Percentiles rank a stretch among this genome's conserved stretches.
Evolutionary conservation across 768 basidiomycete genomes (phyloP).

Genomic region (Polyporus arcularius): DNA sequence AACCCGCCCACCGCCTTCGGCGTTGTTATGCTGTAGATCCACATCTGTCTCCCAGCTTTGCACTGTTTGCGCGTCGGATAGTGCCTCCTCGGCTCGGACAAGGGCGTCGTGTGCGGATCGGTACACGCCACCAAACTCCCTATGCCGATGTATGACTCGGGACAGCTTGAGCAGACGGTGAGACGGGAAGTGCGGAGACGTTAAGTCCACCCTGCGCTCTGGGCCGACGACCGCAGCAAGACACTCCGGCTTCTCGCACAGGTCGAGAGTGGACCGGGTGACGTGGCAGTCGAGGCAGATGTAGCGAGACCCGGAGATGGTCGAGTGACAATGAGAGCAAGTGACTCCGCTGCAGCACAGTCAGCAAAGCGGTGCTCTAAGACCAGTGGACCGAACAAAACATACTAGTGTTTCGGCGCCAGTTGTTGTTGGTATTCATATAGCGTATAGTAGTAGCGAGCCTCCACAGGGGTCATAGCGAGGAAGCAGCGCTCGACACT

Average conservation of each 20-base stretch:
- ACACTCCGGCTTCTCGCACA: constrained; percentile 12
- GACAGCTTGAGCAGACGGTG: constrained; percentile 16
- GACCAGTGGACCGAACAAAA: too few relatives aligned
- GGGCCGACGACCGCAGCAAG: constrained; percentile 1
- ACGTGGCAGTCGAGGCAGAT: constrained; percentile 19
- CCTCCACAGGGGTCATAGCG: constrained; percentile 12
- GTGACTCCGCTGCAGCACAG: constrained; percentile 4
- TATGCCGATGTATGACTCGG: constrained; percentile 9
- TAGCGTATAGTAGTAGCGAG: constrained; percentile 8
- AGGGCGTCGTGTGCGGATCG: constrained; percentile 11
- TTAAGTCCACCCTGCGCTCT: constrained; percentile 11
- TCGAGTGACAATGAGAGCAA: constrained; percentile 9
- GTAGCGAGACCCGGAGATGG: constrained; percentile 4
- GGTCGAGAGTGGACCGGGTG: constrained; percentile 11
- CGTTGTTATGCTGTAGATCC: neutral
- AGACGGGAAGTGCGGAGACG: constrained; percentile 7
- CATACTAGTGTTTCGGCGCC: constrained; percentile 13
- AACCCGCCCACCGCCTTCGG: neutral
- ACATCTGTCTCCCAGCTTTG: neutral
- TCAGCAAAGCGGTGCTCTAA: neutral
- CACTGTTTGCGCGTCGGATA: constrained; percentile 4
- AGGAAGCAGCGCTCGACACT: constrained; percentile 4
- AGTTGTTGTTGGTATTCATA: constrained; percentile 8
- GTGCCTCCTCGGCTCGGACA: constrained; percentile 7
- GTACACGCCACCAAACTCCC: constrained; percentile 13